These are phyloP conservation scores for Gnetum montanum DNA, from an alignment of 75 land plant species.

Conservation along the genomic window DNA sequence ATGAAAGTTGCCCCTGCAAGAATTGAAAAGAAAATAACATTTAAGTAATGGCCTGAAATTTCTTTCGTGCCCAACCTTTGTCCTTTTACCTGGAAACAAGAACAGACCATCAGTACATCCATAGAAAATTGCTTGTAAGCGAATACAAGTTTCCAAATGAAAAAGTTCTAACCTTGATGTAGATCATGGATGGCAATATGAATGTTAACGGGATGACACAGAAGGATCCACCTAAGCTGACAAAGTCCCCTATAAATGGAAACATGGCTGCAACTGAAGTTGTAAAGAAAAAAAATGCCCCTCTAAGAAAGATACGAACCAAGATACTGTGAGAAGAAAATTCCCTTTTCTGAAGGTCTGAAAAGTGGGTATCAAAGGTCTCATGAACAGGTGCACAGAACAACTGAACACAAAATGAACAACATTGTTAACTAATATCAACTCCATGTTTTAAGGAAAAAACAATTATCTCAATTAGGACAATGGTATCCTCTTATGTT, in stretches of 20 bases:
- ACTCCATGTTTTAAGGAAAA: no score
- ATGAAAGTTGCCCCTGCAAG: constrained; percentile 19
- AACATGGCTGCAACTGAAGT: constrained; percentile 29
- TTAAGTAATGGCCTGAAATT: constrained; percentile 41
- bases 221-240: constrained; percentile 32
- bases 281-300: constrained; percentile 11
- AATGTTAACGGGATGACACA: constrained; percentile 28
- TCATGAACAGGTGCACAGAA: constrained; percentile 41
- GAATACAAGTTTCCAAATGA: no score
- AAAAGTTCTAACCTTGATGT: constrained; percentile 22
- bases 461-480: no score
- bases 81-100: constrained; percentile 26
- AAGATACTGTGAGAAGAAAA: constrained; percentile 15
- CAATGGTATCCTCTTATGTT: no score
- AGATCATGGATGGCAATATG: constrained; percentile 35
- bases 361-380: constrained; percentile 31
- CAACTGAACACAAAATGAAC: constrained; percentile 24
- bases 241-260: constrained; percentile 58
- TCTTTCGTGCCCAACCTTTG: constrained; percentile 8
- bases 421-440: neutral
- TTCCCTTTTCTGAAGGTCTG: constrained; percentile 10
- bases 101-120: neutral
- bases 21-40: constrained; percentile 17
- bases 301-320: constrained; percentile 20
- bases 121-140: no score